phyloP scores from a whole-genome alignment of 2,329 filamentous ascomycete genomes.

The Stachybotrys elegans region DNA sequence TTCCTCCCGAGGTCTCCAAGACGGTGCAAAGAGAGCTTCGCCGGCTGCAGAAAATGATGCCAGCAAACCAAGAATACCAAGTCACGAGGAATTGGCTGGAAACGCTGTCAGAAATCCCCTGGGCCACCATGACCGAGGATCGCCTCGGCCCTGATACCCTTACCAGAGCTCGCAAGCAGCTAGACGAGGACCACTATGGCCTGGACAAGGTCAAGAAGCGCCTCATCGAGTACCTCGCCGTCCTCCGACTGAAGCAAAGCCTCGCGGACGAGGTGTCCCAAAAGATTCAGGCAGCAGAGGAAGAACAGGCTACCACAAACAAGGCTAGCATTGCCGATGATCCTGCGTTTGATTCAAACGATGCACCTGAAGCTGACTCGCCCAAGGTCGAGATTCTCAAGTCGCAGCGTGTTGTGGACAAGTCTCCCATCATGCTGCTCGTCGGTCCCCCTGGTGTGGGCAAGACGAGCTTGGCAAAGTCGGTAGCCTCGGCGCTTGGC shows the following conservation, averaged over 20 bases:
- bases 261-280: constrained; percentile 79
- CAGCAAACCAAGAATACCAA: constrained; percentile 91
- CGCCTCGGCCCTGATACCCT: constrained; percentile 78
- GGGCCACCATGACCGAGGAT: constrained; percentile 80
- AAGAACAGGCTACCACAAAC: constrained; percentile 41
- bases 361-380: constrained; percentile 28
- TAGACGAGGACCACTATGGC: constrained; percentile 95
- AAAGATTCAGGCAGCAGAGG: constrained; percentile 65
- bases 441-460: constrained; percentile 92
- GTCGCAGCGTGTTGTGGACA: constrained; percentile 83
- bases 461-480: constrained; percentile 93
- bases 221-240: constrained; percentile 88
- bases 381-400: constrained; percentile 71
- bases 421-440: constrained; percentile 89
- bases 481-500: constrained; percentile 84
- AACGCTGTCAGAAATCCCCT: constrained; percentile 89
- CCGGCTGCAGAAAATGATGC: constrained; percentile 89
- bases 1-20: constrained; percentile 81
- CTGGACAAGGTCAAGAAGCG: constrained; percentile 97
- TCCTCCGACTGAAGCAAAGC: constrained; percentile 90
- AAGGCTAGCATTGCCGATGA: constrained; percentile 14
- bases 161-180: constrained; percentile 73
- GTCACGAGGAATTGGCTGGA: constrained; percentile 92
- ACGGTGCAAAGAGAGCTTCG: constrained; percentile 87
- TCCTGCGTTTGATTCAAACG: constrained; percentile 16